Base-by-base conservation (phyloP, 495 filamentous ascomycete genomes). In the Penicillium dipodomyicola region DNA sequence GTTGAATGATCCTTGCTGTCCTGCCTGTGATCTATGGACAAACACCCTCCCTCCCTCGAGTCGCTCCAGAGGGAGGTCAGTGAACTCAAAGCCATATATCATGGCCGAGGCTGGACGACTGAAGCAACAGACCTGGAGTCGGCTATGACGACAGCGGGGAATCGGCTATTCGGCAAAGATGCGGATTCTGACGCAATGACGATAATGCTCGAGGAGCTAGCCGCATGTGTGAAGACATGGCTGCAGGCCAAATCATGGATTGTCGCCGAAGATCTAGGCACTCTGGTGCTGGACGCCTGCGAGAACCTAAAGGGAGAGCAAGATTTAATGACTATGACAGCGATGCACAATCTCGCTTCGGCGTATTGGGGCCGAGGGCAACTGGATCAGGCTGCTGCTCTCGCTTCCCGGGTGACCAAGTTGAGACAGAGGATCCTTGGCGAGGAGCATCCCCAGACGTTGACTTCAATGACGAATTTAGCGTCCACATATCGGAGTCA, bases 401-500 rank as follows among this genome's bases (percentile, higher is more conserved):
- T 62, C 3, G 35, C 45, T 22, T 2, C 14, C 7, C 46, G 47
- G 12, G 60, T 59, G 7, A 52, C 47, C 3, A 35, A n/a, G 14
- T 43, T 62, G n/a, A 46, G 56, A 7, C 10, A 46, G 46, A 37
- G 46, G 17, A 27, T 39, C 62, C 54, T 70, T 1, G 65, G 68
- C 9, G 48, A 55, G 22, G 45, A 58, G 25, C 53, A 68, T 57
- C 52, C 56, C 4, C 49, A 60, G 25, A 62, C 60, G 2, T n/a
- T 62, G 33, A 29, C 25, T 25, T 62, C 62, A 0, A 67, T 67
- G 58, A 51, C 49, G 25, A 68, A 70, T 53, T 59, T 75, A 11
- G 72, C 71, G 40, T 54, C 56, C n/a, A 64, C 56, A 3, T 72
- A 71, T 45, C 35, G 54, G 37, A 52, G 53, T 15, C 72, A 70